Base-by-base conservation (phyloP, 1,284 basidiomycete genomes). In the Cystobasidium sp. region DNA sequence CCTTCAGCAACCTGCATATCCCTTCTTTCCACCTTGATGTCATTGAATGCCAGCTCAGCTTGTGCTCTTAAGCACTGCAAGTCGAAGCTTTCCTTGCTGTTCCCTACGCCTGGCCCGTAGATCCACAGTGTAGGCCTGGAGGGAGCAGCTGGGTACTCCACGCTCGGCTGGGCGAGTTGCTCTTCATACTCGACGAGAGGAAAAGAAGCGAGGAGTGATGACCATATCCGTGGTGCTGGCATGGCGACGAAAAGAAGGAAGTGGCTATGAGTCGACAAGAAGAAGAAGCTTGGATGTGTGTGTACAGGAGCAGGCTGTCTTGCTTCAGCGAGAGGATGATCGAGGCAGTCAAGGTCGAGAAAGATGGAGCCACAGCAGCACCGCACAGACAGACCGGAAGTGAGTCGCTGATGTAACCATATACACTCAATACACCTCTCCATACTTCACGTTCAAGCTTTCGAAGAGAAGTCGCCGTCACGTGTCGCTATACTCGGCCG, bases 61-160 rank as follows among this genome's bases (percentile, higher is more conserved):
- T 73, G 70, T 16, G 55, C 52, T 44, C 37, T 49, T 41, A 73
- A 53, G 47, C 70, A 73, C 18, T 73, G 49, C 24, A 73, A 22
- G 41, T 73, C 70, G 49, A 73, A 73, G 70, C 70, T 73, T 41
- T 73, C 70, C 43, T 56, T 55, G 59, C 62, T 62, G 39, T 65
- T 73, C 52, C 62, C 63, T n/a, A 73, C 58, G 14, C 70, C 70
- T 41, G 70, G 70, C 22, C 70, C 70, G 46, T 73, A 65, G n/a
- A 73, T 65, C 70, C 70, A 73, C n/a, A 73, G 49, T 10, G 70
- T 73, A 1, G 70, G 70, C 22, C 14, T 52, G 0, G 52, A 44
- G 9, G 70, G 70, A 10, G 70, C 52, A 20, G 62, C 49, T 8
- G 62, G 55, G 20, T 47, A 53, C 5, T 56, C 52, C 37, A n/a